Percentiles rank a stretch among this genome's conserved stretches.
phyloP scores from a whole-genome alignment of 2,329 filamentous ascomycete species.

The Dactylonectria estremocensis region DNA sequence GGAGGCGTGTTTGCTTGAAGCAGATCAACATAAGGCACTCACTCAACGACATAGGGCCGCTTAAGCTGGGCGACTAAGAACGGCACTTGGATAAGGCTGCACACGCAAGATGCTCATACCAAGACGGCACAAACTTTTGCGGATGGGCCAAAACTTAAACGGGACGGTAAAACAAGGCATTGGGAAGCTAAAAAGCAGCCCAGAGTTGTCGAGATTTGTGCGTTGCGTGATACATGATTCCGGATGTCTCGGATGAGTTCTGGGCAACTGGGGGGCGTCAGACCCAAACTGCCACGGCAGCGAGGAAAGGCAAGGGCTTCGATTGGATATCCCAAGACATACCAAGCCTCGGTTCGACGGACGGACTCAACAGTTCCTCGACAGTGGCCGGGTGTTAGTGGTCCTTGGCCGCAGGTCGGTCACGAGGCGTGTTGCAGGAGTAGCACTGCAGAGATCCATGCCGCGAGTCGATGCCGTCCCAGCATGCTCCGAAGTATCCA shows the following conservation, averaged over 20 bases:
- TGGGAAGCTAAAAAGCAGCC: background rate
- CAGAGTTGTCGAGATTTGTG: background rate
- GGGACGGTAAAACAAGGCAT: background rate
- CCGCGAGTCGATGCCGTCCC: background rate
- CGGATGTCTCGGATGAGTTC: constrained; percentile 23
- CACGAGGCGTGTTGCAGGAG: constrained; percentile 9
- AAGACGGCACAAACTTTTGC: background rate
- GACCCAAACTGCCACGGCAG: background rate
- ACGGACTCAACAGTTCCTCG: background rate
- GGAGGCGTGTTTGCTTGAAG: background rate
- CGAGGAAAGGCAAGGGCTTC: background rate
- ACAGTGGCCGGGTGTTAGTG: background rate
- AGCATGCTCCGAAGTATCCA: too few relatives aligned
- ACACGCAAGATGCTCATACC: background rate
- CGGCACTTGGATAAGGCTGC: too few relatives aligned
- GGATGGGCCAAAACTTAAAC: background rate
- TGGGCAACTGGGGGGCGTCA: background rate
- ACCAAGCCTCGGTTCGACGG: constrained; percentile 10
- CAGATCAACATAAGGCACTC: background rate
- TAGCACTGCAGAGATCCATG: background rate
- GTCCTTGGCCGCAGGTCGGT: background rate
- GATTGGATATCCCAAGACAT: background rate
- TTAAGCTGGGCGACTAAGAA: background rate
- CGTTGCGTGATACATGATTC: background rate
- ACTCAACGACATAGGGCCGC: background rate